phyloP scores from a whole-genome alignment of 306 rosid species.

The Pterocarpus santalinus region DNA sequence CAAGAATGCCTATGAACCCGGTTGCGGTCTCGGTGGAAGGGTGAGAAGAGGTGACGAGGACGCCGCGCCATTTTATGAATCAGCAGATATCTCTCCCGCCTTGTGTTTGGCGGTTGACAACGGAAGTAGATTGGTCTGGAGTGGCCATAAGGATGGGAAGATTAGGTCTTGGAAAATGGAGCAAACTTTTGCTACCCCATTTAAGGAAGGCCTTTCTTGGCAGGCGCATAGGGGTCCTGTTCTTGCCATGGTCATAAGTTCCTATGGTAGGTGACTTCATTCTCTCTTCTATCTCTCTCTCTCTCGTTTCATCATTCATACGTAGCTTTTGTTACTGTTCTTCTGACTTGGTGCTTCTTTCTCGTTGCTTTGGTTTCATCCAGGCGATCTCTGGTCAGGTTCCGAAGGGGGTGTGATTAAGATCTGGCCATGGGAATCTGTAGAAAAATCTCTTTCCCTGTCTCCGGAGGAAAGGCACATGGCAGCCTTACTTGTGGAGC shows the following conservation, averaged over 20 bases:
- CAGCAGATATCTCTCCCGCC: slow-evolving; percentile 78
- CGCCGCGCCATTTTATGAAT: slow-evolving; percentile 88
- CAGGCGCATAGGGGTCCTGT: slow-evolving; percentile 93
- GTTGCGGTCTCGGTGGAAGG: slow-evolving; percentile 77
- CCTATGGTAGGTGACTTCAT: slow-evolving; percentile 58
- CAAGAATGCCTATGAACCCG: slow-evolving; percentile 64
- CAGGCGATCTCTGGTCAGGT: slow-evolving; percentile 98
- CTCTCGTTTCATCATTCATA: no score
- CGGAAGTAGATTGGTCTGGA: slow-evolving; percentile 79
- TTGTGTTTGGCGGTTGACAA: slow-evolving; percentile 71
- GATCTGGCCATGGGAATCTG: slow-evolving; percentile 98
- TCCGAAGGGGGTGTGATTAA: slow-evolving; percentile 88
- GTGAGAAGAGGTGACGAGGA: slow-evolving; percentile 94
- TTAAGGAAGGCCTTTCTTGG: slow-evolving; percentile 99
- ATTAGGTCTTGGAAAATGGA: slow-evolving; percentile 92
- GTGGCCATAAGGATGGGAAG: slow-evolving; percentile 97
- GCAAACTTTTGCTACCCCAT: slow-evolving; percentile 70
- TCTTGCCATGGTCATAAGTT: slow-evolving; percentile 72
- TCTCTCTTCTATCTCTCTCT: not conserved
- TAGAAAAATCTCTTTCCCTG: slow-evolving; percentile 88
- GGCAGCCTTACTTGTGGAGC: slow-evolving; percentile 97
- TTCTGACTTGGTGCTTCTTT: not conserved
- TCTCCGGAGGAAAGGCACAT: slow-evolving; percentile 92
- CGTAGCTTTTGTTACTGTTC: no score
- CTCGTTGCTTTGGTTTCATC: slow-evolving; percentile 18